phyloP scores from a whole-genome alignment of 305 asterid genomes.

The Rubia occidens region DNA sequence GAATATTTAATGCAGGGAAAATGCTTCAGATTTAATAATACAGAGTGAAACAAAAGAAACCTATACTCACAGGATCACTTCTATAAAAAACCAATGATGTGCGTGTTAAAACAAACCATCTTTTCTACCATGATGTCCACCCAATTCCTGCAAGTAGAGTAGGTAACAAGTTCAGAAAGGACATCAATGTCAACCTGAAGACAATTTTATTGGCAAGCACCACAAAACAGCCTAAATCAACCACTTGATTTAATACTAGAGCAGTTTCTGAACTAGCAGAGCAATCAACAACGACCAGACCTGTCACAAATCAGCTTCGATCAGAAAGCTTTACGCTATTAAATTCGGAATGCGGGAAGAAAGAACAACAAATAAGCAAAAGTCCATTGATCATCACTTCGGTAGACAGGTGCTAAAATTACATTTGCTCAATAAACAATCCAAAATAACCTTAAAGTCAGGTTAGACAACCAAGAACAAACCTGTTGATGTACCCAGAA shows the following conservation, averaged over 20 bases:
- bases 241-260: constrained; percentile 41
- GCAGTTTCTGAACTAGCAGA: constrained; percentile 84
- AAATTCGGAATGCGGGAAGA: not conserved
- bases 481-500: constrained; percentile 45
- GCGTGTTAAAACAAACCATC: constrained; percentile 94
- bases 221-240: constrained; percentile 51
- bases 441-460: not conserved
- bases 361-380: not conserved
- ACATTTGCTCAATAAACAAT: constrained; percentile 1
- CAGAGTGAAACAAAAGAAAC: not conserved
- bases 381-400: not conserved
- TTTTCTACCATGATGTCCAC: constrained; percentile 99
- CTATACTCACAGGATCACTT: constrained; percentile 86
- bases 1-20: constrained; percentile 3
- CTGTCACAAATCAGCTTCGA: constrained; percentile 32
- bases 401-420: not conserved
- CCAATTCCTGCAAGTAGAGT: constrained; percentile 64
- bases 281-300: constrained; percentile 77
- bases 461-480: constrained; percentile 4
- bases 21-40: not conserved
- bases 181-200: not conserved
- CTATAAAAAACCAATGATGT: constrained; percentile 98
- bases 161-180: constrained; percentile 12
- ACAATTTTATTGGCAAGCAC: constrained; percentile 74
- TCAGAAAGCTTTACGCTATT: not conserved